These are phyloP conservation scores for Herpetospermum pedunculosum DNA, from an alignment of 306 rosid species.

Conservation along the genomic window DNA sequence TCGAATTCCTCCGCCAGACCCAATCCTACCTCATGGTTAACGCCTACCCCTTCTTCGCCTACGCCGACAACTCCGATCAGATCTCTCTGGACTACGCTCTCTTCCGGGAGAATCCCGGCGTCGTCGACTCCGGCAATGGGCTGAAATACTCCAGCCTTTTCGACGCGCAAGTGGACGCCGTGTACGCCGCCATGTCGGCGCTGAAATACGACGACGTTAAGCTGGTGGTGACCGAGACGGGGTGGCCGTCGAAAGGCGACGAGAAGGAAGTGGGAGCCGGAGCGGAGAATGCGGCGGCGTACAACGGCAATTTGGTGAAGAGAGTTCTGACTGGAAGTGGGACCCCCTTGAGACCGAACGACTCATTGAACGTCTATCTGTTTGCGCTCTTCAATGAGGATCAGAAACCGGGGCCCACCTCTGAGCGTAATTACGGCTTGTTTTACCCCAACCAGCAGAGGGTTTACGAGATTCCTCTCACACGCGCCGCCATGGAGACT, in stretches of 20 bases:
- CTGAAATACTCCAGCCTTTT: constrained; percentile 35
- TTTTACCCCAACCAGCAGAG: constrained; percentile 49
- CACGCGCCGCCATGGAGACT: constrained; percentile 3
- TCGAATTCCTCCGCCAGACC: constrained; percentile 38
- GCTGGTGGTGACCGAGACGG: constrained; percentile 49
- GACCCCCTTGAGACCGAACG: constrained; percentile 45
- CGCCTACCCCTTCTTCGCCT: constrained; percentile 74
- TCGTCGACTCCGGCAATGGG: constrained; percentile 64
- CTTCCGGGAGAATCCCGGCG: constrained; percentile 44
- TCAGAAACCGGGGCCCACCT: constrained; percentile 59
- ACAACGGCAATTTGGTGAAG: constrained; percentile 57
- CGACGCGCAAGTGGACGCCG: constrained; percentile 83
- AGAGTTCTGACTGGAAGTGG: constrained; percentile 44
- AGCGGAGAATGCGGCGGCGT: constrained; percentile 55
- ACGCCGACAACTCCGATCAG: constrained; percentile 27
- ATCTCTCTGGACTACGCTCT: constrained; percentile 55
- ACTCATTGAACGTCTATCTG: constrained; percentile 31
- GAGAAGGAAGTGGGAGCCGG: constrained; percentile 49
- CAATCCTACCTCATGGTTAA: constrained; percentile 63
- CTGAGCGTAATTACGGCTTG: constrained; percentile 71
- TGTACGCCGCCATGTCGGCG: constrained; percentile 62
- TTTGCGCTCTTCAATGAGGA: constrained; percentile 79
- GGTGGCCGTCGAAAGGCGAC: constrained; percentile 84
- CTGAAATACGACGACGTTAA: constrained; percentile 43
- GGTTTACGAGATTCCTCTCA: constrained; percentile 49